Conservation (phyloP, 495 filamentous ascomycete species). For the Aspergillus coremiiformis region DNA sequence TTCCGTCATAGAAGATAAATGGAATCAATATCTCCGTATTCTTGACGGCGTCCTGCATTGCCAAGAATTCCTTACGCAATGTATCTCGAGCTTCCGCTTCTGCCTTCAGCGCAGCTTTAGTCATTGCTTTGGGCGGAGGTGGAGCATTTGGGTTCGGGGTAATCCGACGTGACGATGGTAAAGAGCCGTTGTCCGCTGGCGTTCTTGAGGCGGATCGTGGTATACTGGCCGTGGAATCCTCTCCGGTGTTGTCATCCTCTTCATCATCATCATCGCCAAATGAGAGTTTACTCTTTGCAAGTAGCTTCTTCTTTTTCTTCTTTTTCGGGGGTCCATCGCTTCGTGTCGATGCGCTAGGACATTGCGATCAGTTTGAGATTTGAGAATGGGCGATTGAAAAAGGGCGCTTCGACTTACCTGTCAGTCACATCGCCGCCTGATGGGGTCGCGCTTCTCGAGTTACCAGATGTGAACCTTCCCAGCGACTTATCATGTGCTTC, state of each 20-base stretch:
- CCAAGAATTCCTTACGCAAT: constrained; percentile 76
- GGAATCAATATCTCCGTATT: constrained; percentile 84
- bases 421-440: constrained; percentile 46
- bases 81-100: constrained; percentile 78
- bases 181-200: constrained; percentile 31
- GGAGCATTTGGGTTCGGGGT: constrained; percentile 60
- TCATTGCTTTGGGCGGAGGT: constrained; percentile 70
- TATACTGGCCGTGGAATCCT: constrained; percentile 28
- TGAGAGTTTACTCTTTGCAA: constrained; percentile 59
- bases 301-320: constrained; percentile 61
- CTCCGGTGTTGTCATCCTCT: constrained; percentile 40
- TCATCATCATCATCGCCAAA: constrained; percentile 59
- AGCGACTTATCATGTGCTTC: constrained; percentile 62
- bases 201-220: constrained; percentile 35
- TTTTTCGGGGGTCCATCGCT: constrained; percentile 46
- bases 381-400: background rate
- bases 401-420: constrained; percentile 35
- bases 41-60: constrained; percentile 80
- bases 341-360: constrained; percentile 34
- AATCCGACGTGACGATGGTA: constrained; percentile 42
- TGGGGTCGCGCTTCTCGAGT: constrained; percentile 47
- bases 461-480: constrained; percentile 42
- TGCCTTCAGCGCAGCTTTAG: constrained; percentile 73
- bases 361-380: constrained; percentile 30
- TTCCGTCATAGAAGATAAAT: constrained; percentile 98